Base-by-base conservation (phyloP, 306 rosid species). In the Datisca glomerata region DNA sequence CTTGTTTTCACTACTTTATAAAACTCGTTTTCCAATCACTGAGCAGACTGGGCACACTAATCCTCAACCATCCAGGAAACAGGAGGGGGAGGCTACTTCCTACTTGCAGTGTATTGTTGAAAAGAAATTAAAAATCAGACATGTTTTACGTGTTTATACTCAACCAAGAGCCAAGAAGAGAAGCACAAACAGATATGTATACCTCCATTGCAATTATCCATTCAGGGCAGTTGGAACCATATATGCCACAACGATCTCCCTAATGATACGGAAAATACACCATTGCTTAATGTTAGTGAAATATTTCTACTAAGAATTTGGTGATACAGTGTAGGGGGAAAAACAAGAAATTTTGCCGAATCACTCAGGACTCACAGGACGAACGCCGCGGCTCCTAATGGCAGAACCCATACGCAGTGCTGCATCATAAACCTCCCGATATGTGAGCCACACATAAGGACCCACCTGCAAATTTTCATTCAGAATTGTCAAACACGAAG, bases 141-240 rank as follows among this genome's bases (percentile, higher is more conserved):
- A n/a, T 5, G 6, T n/a, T n/a, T n/a, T n/a, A n/a, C n/a, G n/a
- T n/a, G n/a, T n/a, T n/a, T n/a, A n/a, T n/a, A n/a, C n/a, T n/a
- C n/a, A 23, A 47, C 36, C 15, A 8, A 6, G 12, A 2, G 17
- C 4, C 17, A 38, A 8, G 24, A 36, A 44, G 24, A 36, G 14
- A 15, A 8, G 21, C 8, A 19, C 8, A 28, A 1, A 45, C 35
- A 39, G 18, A 18, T 14, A 25, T 37, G 17, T 45, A 35, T 62
- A 85, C 96, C 96, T 80, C 93, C 93, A 85, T 80, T 63, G 93
- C 70, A 45, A 73, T 77, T 27, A 85, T 53, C 96, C 96, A 85
- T 51, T 75, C 76, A 7, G 96, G 82, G 35, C 85, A 80, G 47
- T 85, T 85, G 35, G 93, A 65, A 1, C 96, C 96, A 38, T 56